Conservation (phyloP, 768 basidiomycete species). For the Psilocybe tampanensis region DNA sequence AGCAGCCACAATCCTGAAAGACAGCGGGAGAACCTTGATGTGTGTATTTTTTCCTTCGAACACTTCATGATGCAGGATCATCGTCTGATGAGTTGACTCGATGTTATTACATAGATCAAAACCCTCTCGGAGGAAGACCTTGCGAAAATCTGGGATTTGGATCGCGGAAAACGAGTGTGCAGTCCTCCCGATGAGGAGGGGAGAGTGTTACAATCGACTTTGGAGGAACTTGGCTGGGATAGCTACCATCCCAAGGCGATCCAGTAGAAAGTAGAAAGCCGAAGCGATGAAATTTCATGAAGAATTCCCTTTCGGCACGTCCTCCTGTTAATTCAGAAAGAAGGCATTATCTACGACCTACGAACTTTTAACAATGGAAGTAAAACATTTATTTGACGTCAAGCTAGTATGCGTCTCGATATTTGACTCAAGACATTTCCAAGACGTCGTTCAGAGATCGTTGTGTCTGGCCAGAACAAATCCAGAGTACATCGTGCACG, state of each 20-base stretch:
- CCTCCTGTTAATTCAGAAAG: no score
- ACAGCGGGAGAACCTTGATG: conserved; percentile 25
- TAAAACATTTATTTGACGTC: no score
- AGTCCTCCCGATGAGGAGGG: conserved; percentile 37
- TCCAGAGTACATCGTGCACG: no score
- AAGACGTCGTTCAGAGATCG: no score
- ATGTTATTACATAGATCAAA: conserved; percentile 13
- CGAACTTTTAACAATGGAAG: no score
- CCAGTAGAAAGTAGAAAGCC: not conserved
- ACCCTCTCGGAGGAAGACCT: conserved; percentile 39
- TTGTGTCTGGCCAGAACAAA: no score
- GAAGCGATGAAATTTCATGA: no score
- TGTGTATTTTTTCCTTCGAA: not conserved
- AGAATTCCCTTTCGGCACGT: no score
- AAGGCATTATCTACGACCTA: no score
- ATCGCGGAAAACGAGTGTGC: conserved; percentile 43
- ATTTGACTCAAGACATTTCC: no score
- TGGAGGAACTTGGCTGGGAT: conserved; percentile 41
- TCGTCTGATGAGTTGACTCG: not conserved
- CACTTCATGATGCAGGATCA: no score
- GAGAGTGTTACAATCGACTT: conserved; percentile 40
- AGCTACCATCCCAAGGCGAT: conserved; percentile 11
- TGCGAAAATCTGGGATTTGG: conserved; percentile 43
- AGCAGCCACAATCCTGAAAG: conserved; percentile 47
- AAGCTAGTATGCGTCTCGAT: no score